These are phyloP conservation scores for Heliamphora exappendiculata DNA, from an alignment of 148 eudicot genomes.

Conservation along the genomic window DNA sequence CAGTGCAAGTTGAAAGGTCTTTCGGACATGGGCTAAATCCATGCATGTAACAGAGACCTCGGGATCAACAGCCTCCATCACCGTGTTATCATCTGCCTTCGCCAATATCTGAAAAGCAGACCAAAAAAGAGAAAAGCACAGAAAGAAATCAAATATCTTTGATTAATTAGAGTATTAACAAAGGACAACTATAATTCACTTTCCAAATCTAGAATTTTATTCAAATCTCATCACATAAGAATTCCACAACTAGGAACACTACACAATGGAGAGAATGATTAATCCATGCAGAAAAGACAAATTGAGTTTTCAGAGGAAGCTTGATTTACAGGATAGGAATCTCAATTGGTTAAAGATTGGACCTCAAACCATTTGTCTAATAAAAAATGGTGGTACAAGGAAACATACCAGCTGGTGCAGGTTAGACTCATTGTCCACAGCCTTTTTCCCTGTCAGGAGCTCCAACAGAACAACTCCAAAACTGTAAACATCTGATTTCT, in stretches of 20 bases:
- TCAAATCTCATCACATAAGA: background rate
- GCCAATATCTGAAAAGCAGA: conserved; percentile 40
- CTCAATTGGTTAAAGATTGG: background rate
- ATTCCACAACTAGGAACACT: background rate
- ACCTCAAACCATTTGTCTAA: background rate
- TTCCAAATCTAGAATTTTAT: background rate
- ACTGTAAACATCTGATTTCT: conserved; percentile 69
- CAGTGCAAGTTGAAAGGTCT: conserved; percentile 56
- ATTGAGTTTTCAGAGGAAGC: background rate
- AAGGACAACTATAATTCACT: background rate
- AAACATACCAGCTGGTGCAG: conserved; percentile 63
- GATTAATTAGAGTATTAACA: no score
- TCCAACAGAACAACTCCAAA: conserved; percentile 68
- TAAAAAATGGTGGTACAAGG: no score
- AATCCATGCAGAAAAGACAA: background rate
- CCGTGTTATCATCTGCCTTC: conserved; percentile 49
- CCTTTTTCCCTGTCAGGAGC: conserved; percentile 58
- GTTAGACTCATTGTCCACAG: conserved; percentile 59
- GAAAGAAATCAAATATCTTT: background rate
- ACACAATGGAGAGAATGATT: background rate
- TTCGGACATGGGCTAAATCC: conserved; percentile 34
- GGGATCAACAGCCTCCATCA: conserved; percentile 64
- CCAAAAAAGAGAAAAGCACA: no score
- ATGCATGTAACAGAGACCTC: conserved; percentile 58
- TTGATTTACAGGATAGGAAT: background rate